These are phyloP conservation scores for Saturnispora hagleri DNA, from an alignment of 805 yeast genomes.

Conservation along the genomic window DNA sequence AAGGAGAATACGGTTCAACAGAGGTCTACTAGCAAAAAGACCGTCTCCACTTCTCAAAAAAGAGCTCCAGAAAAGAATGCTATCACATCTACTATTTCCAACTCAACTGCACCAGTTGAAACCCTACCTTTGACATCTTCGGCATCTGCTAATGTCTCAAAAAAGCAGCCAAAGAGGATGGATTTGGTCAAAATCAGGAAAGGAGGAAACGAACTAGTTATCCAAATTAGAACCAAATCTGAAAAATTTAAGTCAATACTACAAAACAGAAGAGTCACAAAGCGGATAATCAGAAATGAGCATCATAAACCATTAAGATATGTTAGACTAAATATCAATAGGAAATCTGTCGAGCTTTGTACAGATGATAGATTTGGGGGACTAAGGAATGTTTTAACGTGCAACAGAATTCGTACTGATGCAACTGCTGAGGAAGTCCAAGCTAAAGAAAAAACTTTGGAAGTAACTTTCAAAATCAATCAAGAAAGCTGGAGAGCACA, in stretches of 20 bases:
- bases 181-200: constrained; percentile 1
- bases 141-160: neutral
- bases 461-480: constrained; percentile 6
- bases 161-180: neutral
- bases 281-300: constrained; percentile 16
- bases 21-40: neutral
- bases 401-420: neutral
- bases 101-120: neutral
- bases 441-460: neutral
- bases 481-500: constrained; percentile 2
- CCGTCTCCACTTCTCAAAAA: neutral
- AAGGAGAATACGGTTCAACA: constrained; percentile 8
- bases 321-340: constrained; percentile 26
- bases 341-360: constrained; percentile 19
- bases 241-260: neutral
- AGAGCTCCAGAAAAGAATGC: neutral
- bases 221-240: constrained; percentile 7
- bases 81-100: neutral
- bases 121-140: neutral
- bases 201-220: constrained; percentile 3
- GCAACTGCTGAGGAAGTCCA: neutral
- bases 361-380: constrained; percentile 21
- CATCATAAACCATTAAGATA: constrained; percentile 25
- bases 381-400: neutral
- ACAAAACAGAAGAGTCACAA: constrained; percentile 13